Conservation (phyloP, 495 filamentous ascomycete genomes). For the Bacidia rubella region DNA sequence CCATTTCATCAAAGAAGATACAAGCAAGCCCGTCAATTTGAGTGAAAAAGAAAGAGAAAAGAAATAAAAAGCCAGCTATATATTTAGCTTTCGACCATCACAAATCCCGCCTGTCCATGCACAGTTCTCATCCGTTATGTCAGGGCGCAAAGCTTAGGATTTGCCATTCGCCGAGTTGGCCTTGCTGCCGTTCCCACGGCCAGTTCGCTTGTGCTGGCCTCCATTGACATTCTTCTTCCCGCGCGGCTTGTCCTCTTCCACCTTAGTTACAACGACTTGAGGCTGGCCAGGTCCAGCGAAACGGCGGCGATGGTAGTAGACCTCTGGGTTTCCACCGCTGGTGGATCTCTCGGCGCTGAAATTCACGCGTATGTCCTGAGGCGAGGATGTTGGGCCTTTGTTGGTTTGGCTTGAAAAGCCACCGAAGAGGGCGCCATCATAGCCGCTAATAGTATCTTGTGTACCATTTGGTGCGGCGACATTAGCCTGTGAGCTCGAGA, state of each 20-base stretch:
- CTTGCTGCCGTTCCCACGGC: neutral
- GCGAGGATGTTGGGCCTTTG: neutral
- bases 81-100: neutral
- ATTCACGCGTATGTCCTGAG: neutral
- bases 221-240: neutral
- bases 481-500: neutral
- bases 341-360: neutral
- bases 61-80: neutral
- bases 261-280: neutral
- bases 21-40: neutral
- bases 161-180: neutral
- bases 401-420: neutral
- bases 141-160: no score
- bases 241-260: neutral
- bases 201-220: neutral
- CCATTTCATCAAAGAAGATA: neutral
- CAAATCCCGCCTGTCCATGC: neutral
- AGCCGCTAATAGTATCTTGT: neutral
- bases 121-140: neutral
- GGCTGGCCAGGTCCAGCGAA: conserved; percentile 12
- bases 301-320: conserved; percentile 6
- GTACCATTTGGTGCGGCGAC: neutral
- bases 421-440: neutral
- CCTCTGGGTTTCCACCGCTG: neutral
- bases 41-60: neutral